phyloP scores from a whole-genome alignment of 2,329 filamentous ascomycete genomes.

The Phaeosphaeria sp. region DNA sequence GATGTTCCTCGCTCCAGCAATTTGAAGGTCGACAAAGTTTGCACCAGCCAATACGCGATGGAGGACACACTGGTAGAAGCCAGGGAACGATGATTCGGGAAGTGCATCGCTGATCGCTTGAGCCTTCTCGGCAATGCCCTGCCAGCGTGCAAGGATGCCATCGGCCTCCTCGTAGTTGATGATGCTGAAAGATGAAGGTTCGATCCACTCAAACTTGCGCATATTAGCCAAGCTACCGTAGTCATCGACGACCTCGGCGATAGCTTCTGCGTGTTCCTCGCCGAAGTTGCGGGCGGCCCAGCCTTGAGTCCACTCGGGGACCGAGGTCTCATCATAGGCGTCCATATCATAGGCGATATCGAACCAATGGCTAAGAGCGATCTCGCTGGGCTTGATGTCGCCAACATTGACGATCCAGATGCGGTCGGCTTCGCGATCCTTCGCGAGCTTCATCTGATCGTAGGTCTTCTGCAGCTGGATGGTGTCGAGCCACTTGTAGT shows the following conservation, averaged over 20 bases:
- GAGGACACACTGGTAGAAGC: constrained; percentile 69
- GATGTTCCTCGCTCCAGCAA: constrained; percentile 45
- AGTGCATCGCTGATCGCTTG: constrained; percentile 64
- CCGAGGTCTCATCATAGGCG: constrained; percentile 62
- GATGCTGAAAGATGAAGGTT: constrained; percentile 64
- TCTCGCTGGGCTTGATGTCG: constrained; percentile 69
- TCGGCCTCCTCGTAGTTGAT: constrained; percentile 71
- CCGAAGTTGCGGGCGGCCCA: constrained; percentile 68
- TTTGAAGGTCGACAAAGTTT: constrained; percentile 59
- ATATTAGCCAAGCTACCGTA: constrained; percentile 65
- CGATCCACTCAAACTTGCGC: constrained; percentile 68
- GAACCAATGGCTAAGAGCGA: constrained; percentile 71
- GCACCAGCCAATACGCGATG: constrained; percentile 66
- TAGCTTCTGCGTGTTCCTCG: constrained; percentile 53
- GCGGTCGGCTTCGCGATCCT: constrained; percentile 63
- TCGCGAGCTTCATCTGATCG: constrained; percentile 69
- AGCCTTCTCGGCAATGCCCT: constrained; percentile 59
- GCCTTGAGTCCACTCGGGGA: constrained; percentile 61
- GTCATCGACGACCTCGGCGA: constrained; percentile 60
- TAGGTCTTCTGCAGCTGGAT: constrained; percentile 69
- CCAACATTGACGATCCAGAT: constrained; percentile 74
- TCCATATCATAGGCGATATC: constrained; percentile 71
- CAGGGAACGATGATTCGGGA: constrained; percentile 56
- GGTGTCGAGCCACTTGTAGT: constrained; percentile 68
- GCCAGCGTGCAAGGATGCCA: constrained; percentile 63